Evolutionary conservation across 2,329 filamentous ascomycete species (phyloP).

Genomic region (Huntiella moniliformis): DNA sequence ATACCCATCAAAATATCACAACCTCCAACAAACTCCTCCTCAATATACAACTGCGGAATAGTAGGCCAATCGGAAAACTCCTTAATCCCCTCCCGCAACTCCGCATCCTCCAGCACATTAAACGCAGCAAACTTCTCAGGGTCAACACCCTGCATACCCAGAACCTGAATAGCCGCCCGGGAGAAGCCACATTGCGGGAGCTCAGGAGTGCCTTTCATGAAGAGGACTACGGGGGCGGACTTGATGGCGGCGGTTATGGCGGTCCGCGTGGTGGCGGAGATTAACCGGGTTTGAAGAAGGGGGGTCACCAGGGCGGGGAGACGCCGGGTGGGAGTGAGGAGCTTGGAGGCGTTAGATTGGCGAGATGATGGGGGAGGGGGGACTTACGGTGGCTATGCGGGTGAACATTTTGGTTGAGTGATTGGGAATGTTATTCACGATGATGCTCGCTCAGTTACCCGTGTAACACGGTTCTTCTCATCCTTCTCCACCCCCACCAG

Average conservation of each 20-base stretch:
- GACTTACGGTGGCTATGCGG: conserved; percentile 12
- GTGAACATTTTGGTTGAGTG: background rate
- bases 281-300: conserved; percentile 14
- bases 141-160: conserved; percentile 87
- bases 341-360: background rate
- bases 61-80: conserved; percentile 99
- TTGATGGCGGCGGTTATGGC: conserved; percentile 82
- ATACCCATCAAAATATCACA: conserved; percentile 93
- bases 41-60: conserved; percentile 87
- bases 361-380: background rate
- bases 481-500: too few relatives aligned
- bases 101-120: conserved; percentile 85
- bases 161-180: conserved; percentile 80
- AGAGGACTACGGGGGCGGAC: conserved; percentile 82
- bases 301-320: background rate
- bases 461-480: too few relatives aligned
- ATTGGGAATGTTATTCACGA: background rate
- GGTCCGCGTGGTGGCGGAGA: conserved; percentile 60
- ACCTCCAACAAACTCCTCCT: conserved; percentile 93
- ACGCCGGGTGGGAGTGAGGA: background rate
- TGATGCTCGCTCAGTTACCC: too few relatives aligned
- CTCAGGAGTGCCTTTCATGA: conserved; percentile 97
- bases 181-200: conserved; percentile 95
- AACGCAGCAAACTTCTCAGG: conserved; percentile 94
- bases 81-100: conserved; percentile 82